Conservation (phyloP, 148 eudicot species). For the Rhododendron molle region DNA sequence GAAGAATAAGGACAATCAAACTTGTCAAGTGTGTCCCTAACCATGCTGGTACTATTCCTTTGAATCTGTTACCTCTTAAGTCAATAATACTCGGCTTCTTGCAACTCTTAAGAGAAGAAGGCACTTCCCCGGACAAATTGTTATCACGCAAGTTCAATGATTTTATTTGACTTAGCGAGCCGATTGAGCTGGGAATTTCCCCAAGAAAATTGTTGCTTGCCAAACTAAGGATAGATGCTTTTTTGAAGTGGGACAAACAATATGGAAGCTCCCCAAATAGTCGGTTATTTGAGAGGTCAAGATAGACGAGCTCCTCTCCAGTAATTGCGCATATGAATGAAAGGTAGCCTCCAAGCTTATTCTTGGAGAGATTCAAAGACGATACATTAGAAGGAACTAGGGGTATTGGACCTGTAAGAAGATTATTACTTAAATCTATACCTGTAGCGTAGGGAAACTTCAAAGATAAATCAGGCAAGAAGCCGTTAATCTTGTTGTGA, state of each 20-base stretch:
- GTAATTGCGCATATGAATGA: not conserved
- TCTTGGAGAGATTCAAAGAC: slow-evolving; percentile 6
- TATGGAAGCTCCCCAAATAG: slow-evolving; percentile 1
- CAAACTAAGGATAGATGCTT: not conserved
- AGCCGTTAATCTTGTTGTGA: slow-evolving; percentile 9
- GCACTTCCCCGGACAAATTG: not conserved
- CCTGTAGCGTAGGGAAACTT: not conserved
- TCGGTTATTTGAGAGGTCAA: no score
- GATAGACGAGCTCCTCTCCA: no score
- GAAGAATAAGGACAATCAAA: slow-evolving; percentile 10
- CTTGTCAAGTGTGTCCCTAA: slow-evolving; percentile 1
- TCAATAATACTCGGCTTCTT: not conserved
- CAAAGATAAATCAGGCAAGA: slow-evolving; percentile 1
- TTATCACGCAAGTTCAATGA: not conserved
- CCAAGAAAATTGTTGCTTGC: not conserved
- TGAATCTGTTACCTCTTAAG: not conserved
- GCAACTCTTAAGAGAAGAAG: not conserved
- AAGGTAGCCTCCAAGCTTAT: not conserved
- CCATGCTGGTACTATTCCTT: slow-evolving; percentile 11
- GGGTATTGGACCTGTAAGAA: slow-evolving; percentile 13
- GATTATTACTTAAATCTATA: slow-evolving; percentile 17
- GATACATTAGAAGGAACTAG: not conserved
- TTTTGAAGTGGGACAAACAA: not conserved
- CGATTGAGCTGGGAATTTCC: not conserved
- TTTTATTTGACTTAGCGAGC: not conserved